Conservation (phyloP, 441 rosid genomes). For the Pelargonium citronellum region DNA sequence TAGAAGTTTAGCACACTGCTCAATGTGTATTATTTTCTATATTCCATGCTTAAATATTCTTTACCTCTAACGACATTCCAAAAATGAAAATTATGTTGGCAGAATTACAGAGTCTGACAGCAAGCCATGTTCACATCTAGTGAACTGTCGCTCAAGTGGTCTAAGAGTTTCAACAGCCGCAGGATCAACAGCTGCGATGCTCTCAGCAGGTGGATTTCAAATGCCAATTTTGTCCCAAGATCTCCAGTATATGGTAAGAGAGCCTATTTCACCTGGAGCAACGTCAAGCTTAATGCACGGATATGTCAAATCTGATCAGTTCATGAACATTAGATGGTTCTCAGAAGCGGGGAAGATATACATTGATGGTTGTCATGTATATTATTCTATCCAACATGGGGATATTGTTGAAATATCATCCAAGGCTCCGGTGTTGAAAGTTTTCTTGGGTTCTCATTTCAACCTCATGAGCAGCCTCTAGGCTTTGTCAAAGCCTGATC, state of each 20-base stretch:
- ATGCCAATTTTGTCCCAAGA: constrained; percentile 66
- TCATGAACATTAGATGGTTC: constrained; percentile 53
- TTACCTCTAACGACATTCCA: neutral
- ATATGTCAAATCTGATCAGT: constrained; percentile 37
- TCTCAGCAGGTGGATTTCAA: constrained; percentile 67
- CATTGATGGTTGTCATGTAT: constrained; percentile 67
- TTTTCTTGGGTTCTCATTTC: constrained; percentile 50
- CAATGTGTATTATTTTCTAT: neutral
- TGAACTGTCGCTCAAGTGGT: constrained; percentile 82
- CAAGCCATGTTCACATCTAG: constrained; percentile 35
- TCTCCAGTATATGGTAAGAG: constrained; percentile 85
- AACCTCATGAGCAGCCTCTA: neutral
- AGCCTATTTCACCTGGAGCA: constrained; percentile 59
- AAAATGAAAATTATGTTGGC: constrained; percentile 4
- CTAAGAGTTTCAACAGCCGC: constrained; percentile 81
- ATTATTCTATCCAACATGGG: constrained; percentile 41
- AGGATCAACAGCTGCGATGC: constrained; percentile 91
- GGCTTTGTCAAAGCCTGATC: neutral
- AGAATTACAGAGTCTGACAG: constrained; percentile 46
- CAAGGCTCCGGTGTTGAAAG: constrained; percentile 57
- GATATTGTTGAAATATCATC: constrained; percentile 63
- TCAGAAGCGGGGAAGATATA: constrained; percentile 55
- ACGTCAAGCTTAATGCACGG: constrained; percentile 56
- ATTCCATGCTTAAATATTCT: neutral
- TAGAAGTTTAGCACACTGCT: neutral